phyloP scores from a whole-genome alignment of 2,329 filamentous ascomycete species.

The Leptographium procerum region DNA sequence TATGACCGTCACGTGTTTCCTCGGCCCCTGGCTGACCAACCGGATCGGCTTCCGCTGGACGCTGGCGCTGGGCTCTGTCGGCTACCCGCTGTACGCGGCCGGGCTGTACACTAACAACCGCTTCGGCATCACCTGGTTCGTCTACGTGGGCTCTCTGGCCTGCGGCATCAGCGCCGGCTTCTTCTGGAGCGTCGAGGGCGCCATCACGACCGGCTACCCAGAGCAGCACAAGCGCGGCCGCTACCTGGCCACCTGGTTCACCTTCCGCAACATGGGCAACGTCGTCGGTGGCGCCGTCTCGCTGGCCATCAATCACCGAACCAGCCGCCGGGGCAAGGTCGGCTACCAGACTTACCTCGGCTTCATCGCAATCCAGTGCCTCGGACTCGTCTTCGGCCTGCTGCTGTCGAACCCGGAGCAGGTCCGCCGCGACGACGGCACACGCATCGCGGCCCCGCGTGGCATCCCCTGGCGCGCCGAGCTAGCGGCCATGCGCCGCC shows the following conservation, averaged over 20 bases:
- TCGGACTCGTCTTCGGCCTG: constrained; percentile 50
- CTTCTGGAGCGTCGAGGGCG: constrained; percentile 64
- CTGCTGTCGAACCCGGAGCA: constrained; percentile 48
- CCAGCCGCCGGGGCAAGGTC: constrained; percentile 40
- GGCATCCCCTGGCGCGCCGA: constrained; percentile 44
- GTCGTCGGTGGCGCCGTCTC: constrained; percentile 62
- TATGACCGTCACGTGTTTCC: constrained; percentile 53
- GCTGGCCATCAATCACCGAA: constrained; percentile 49
- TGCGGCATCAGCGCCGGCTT: no score
- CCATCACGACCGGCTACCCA: constrained; percentile 60
- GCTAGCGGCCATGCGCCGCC: constrained; percentile 43
- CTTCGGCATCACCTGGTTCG: constrained; percentile 58
- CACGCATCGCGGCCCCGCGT: constrained; percentile 48
- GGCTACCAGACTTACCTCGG: constrained; percentile 57
- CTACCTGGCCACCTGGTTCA: constrained; percentile 55
- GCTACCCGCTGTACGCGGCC: constrained; percentile 40
- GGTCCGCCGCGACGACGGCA: constrained; percentile 55
- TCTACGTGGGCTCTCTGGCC: no score
- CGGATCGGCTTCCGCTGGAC: constrained; percentile 60
- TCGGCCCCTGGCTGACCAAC: constrained; percentile 49
- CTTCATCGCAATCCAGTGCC: constrained; percentile 59
- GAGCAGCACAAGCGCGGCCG: constrained; percentile 55
- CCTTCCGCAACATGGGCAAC: constrained; percentile 45
- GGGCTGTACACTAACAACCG: constrained; percentile 63
- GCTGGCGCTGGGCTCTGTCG: constrained; percentile 54